Evolutionary conservation across 768 basidiomycete species (phyloP).

Genomic region (Asterophora lycoperdoides): DNA sequence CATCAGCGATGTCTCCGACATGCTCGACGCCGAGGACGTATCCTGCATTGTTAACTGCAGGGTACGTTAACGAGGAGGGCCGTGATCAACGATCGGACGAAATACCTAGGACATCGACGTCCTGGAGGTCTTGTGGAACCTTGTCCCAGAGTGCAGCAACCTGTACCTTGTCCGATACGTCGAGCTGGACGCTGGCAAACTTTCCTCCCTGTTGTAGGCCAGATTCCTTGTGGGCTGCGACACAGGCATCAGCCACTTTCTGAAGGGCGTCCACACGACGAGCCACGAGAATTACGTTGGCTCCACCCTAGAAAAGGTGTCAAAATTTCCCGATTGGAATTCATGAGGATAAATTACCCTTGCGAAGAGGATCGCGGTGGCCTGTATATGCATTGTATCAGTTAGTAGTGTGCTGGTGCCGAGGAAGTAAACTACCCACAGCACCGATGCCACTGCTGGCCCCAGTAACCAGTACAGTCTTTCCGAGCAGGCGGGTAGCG

Average conservation of each 20-base stretch:
- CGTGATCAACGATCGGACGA: constrained; percentile 13
- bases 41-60: constrained; percentile 66
- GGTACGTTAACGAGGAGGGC: neutral
- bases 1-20: constrained; percentile 75
- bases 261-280: constrained; percentile 71
- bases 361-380: constrained; percentile 85
- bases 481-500: constrained; percentile 71
- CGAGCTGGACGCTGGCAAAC: constrained; percentile 67
- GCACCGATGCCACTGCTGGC: constrained; percentile 90
- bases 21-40: constrained; percentile 86
- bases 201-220: constrained; percentile 74
- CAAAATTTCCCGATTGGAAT: neutral
- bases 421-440: constrained; percentile 38
- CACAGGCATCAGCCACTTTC: constrained; percentile 63
- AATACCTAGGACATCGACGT: constrained; percentile 80
- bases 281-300: constrained; percentile 83
- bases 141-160: constrained; percentile 67
- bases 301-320: constrained; percentile 57
- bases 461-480: constrained; percentile 86
- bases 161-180: constrained; percentile 75
- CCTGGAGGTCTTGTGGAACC: constrained; percentile 62
- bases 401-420: neutral
- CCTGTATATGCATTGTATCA: constrained; percentile 41
- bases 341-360: constrained; percentile 45
- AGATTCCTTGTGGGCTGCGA: constrained; percentile 66